Evolutionary conservation across 2,329 filamentous ascomycete species (phyloP).

Genomic region (Aspergillus udagawae): DNA sequence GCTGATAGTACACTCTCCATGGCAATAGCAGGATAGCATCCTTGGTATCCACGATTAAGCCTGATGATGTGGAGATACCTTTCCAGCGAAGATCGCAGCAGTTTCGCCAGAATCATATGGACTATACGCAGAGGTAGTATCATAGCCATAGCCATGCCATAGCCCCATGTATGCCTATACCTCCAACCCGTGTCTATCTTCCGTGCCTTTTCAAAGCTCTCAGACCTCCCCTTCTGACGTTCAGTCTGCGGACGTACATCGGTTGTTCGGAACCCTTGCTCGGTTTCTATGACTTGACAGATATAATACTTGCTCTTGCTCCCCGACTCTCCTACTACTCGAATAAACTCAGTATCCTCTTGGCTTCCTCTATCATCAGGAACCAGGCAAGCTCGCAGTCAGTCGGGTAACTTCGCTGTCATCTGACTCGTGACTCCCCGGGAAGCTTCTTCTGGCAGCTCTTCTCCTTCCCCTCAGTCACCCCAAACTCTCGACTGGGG

Average conservation of each 20-base stretch:
- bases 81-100: slow-evolving; percentile 8
- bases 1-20: slow-evolving; percentile 1
- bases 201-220: not conserved
- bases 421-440: not conserved
- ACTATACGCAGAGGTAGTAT: not conserved
- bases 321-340: not conserved
- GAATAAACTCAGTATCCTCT: not conserved
- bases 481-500: not conserved
- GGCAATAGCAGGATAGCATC: slow-evolving; percentile 4
- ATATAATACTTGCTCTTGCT: not conserved
- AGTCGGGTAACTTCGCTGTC: not conserved
- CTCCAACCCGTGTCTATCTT: not conserved
- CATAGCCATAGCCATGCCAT: not conserved
- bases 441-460: not conserved
- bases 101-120: not conserved
- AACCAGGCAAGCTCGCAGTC: not conserved
- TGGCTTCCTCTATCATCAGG: not conserved
- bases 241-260: not conserved
- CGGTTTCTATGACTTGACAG: slow-evolving; percentile 1
- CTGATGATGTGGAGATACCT: not conserved
- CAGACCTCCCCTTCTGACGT: not conserved
- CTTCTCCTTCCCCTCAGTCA: not conserved
- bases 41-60: not conserved
- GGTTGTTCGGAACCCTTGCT: slow-evolving; percentile 1
- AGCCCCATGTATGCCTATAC: not conserved